Evolutionary conservation across 257 asterid species (phyloP).

Genomic region (Haberlea rhodopensis): DNA sequence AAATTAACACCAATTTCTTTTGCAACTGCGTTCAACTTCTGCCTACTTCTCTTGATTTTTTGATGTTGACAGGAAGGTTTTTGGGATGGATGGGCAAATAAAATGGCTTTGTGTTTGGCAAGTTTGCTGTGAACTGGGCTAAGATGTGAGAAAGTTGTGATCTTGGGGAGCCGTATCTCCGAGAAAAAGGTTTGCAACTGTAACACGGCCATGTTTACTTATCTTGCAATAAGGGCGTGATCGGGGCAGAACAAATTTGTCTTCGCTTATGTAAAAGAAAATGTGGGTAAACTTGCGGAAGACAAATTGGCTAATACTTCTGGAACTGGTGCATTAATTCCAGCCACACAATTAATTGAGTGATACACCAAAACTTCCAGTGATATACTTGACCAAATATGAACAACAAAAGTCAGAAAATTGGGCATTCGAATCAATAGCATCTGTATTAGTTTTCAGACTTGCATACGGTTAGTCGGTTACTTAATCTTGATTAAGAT

Average conservation of each 20-base stretch:
- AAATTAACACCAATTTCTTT: constrained; percentile 27
- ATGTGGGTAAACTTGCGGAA: neutral
- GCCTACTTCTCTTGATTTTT: constrained; percentile 20
- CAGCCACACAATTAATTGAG: constrained; percentile 26
- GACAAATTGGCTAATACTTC: constrained; percentile 2
- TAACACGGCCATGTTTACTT: constrained; percentile 31
- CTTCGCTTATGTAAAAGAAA: neutral
- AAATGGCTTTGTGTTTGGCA: constrained; percentile 21
- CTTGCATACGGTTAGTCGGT: neutral
- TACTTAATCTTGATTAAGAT: neutral
- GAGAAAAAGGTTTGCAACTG: constrained; percentile 27
- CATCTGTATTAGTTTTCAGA: neutral
- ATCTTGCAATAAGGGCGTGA: constrained; percentile 7
- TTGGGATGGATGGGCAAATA: constrained; percentile 12
- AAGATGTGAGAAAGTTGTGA: constrained; percentile 25
- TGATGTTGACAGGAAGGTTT: constrained; percentile 14
- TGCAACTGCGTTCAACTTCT: constrained; percentile 33
- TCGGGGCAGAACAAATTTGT: neutral
- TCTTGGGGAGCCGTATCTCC: constrained; percentile 13
- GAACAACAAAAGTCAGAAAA: neutral
- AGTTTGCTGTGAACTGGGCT: constrained; percentile 17
- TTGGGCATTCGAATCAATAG: neutral
- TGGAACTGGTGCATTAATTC: constrained; percentile 15
- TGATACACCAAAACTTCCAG: neutral
- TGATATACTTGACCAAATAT: neutral